Evolutionary conservation across 371 early-diverging fungal genomes (phyloP).

Genomic region (Parasitella parasitica): DNA sequence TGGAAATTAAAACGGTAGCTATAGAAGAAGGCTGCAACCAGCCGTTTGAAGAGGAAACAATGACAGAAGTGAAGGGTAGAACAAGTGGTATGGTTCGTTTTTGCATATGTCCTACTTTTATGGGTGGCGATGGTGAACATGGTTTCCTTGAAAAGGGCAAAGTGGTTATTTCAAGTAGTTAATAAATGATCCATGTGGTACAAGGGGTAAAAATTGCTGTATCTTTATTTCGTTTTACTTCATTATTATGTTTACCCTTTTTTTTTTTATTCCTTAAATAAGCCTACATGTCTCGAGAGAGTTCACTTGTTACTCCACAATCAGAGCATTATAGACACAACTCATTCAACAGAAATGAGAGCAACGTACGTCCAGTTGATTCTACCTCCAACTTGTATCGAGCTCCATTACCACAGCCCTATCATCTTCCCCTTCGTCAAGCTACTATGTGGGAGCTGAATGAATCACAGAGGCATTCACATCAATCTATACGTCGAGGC

Average conservation of each 20-base stretch:
- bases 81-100: conserved; percentile 29
- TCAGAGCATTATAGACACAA: neutral
- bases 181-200: neutral
- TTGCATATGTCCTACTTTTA: conserved; percentile 37
- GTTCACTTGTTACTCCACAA: neutral
- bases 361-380: neutral
- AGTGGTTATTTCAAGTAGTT: conserved; percentile 37
- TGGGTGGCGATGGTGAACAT: conserved; percentile 42
- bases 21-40: conserved; percentile 45
- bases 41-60: conserved; percentile 43
- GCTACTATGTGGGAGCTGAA: conserved; percentile 5
- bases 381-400: neutral
- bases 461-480: neutral
- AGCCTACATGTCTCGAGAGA: neutral
- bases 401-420: conserved; percentile 12
- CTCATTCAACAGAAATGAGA: neutral
- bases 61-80: conserved; percentile 39
- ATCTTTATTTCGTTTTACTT: no score
- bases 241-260: no score
- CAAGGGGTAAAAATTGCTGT: neutral
- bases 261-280: neutral
- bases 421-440: conserved; percentile 5
- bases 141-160: conserved; percentile 52
- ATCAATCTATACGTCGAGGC: neutral
- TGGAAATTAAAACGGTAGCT: conserved; percentile 49